A percentile compares a stretch with the other conserved stretches of the same genome.
Evolutionary conservation across 805 yeast genomes (phyloP).

Genomic region (Starmerella bacillaris): DNA sequence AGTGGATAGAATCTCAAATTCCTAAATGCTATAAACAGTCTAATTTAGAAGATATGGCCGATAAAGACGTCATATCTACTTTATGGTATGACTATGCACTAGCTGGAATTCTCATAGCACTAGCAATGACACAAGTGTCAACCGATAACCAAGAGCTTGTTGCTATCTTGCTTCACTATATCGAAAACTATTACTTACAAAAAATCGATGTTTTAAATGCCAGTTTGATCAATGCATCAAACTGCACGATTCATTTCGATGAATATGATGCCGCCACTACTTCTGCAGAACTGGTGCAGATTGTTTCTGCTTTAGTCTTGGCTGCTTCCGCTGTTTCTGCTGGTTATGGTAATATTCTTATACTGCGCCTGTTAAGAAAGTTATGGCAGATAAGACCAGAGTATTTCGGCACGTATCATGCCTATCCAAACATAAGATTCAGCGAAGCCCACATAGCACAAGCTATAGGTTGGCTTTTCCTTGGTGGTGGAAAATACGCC

Average conservation of each 20-base stretch:
- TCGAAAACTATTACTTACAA: conserved; percentile 26
- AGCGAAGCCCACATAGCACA: conserved; percentile 59
- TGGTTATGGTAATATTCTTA: conserved; percentile 74
- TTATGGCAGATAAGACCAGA: conserved; percentile 25
- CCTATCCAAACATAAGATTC: conserved; percentile 34
- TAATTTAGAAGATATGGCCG: conserved; percentile 5
- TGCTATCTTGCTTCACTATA: conserved; percentile 38
- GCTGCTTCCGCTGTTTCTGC: conserved; percentile 65
- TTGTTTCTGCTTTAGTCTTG: conserved; percentile 31
- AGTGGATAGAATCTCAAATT: conserved; percentile 43
- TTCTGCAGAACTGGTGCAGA: conserved; percentile 1
- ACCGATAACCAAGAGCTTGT: conserved; percentile 28
- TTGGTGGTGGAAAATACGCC: conserved; percentile 88
- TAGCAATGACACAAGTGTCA: conserved; percentile 66
- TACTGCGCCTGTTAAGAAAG: conserved; percentile 52
- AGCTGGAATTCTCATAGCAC: conserved; percentile 57
- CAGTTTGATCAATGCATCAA: conserved; percentile 8
- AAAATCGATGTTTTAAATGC: conserved; percentile 23
- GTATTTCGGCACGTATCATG: conserved; percentile 29
- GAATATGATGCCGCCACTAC: conserved; percentile 25
- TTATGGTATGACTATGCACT: conserved; percentile 3
- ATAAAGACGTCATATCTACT: conserved; percentile 37
- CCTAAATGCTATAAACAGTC: conserved; percentile 25
- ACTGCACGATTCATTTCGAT: conserved; percentile 32
- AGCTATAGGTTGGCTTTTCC: conserved; percentile 70